Conservation (phyloP, 345 rosid genomes). For the Brassica juncea region DNA sequence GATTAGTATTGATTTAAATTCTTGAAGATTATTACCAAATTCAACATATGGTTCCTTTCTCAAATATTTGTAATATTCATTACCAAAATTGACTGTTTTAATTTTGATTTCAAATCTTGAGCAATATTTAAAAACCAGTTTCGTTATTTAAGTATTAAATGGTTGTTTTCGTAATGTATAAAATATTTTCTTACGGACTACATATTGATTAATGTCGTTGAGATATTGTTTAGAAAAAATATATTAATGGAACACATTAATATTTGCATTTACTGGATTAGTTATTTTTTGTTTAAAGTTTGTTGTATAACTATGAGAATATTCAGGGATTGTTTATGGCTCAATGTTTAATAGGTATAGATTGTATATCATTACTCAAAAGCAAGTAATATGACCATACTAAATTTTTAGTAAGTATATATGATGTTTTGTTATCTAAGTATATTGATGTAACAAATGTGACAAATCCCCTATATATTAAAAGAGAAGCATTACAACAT, state of each 20-base stretch:
- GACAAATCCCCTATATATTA: no score
- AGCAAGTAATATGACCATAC: background rate
- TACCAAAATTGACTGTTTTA: background rate
- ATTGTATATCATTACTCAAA: background rate
- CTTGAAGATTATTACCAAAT: background rate
- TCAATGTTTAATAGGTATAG: background rate
- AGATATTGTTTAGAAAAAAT: no score
- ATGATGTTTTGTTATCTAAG: no score
- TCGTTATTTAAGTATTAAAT: background rate
- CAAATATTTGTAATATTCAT: background rate
- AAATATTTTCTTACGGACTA: background rate
- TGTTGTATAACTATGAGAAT: background rate
- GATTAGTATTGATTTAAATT: background rate
- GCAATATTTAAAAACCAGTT: background rate
- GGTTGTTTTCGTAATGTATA: background rate
- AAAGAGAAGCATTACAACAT: no score
- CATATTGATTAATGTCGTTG: background rate
- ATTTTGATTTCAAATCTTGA: background rate
- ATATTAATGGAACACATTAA: background rate
- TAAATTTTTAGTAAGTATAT: no score
- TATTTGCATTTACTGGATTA: background rate
- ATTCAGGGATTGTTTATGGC: background rate
- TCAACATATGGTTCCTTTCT: background rate
- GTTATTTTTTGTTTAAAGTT: background rate
- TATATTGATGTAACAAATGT: no score